These are phyloP conservation scores for Glycine tomentella DNA, from an alignment of 306 rosid genomes.

Conservation along the genomic window DNA sequence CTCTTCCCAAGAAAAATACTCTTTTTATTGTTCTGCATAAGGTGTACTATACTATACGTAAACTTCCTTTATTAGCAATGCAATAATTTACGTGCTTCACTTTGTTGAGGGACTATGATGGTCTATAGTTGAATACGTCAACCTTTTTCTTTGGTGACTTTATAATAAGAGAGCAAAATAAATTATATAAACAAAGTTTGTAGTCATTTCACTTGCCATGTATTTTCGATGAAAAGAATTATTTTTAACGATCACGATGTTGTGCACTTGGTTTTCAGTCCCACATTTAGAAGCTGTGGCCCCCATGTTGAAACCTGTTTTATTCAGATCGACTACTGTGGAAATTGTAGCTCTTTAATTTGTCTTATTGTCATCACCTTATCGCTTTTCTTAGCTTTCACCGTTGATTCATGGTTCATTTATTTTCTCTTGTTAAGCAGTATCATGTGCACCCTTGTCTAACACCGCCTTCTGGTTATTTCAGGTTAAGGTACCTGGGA, in stretches of 20 bases:
- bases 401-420: not conserved
- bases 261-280: not conserved
- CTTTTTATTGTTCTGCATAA: no score
- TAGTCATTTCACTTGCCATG: constrained; percentile 11
- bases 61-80: no score
- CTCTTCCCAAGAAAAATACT: no score
- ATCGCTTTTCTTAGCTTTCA: not conserved
- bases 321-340: not conserved
- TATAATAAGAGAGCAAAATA: not conserved
- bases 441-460: constrained; percentile 27
- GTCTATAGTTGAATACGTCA: not conserved
- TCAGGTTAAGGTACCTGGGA: not conserved
- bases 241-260: not conserved
- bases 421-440: not conserved
- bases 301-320: constrained; percentile 8
- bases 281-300: constrained; percentile 33
- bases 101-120: constrained; percentile 21
- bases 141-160: not conserved
- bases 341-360: not conserved
- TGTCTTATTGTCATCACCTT: not conserved
- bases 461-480: constrained; percentile 1
- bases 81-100: not conserved
- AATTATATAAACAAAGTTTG: not conserved
- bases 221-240: not conserved
- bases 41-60: no score